Evolutionary conservation across 2,329 filamentous ascomycete species (phyloP).

Genomic region (Trichoderma sp.): DNA sequence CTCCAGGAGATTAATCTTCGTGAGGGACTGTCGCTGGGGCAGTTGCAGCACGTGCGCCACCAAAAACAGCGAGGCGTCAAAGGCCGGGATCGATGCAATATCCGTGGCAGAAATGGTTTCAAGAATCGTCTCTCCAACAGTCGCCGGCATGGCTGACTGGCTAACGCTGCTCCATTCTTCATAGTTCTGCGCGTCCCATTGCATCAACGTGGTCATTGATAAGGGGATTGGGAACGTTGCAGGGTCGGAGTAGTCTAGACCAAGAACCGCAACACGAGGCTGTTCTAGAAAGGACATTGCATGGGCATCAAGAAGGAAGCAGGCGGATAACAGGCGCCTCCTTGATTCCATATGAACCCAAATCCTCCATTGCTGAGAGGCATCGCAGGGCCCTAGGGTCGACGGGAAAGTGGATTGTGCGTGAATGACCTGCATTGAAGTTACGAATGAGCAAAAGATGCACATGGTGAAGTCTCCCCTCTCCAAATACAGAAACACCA

Average conservation of each 20-base stretch:
- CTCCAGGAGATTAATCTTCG: conserved; percentile 28
- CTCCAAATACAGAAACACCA: background rate
- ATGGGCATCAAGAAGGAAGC: conserved; percentile 56
- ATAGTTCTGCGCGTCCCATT: conserved; percentile 49
- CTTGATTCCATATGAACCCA: conserved; percentile 54
- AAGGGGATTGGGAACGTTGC: conserved; percentile 45
- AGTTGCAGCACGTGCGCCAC: conserved; percentile 39
- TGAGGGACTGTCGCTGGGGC: conserved; percentile 31
- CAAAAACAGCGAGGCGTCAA: conserved; percentile 43
- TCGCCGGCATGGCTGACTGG: conserved; percentile 25
- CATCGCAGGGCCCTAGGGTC: conserved; percentile 25
- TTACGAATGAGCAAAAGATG: conserved; percentile 25
- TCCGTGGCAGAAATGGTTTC: conserved; percentile 36
- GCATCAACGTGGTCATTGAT: conserved; percentile 39
- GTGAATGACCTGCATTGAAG: conserved; percentile 40
- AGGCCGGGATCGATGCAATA: conserved; percentile 34
- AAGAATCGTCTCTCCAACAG: conserved; percentile 31
- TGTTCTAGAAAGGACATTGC: conserved; percentile 55
- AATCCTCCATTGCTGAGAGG: conserved; percentile 43
- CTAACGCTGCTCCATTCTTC: conserved; percentile 45
- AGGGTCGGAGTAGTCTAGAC: conserved; percentile 37
- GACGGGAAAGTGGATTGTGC: conserved; percentile 30
- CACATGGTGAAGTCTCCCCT: background rate
- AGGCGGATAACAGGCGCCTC: conserved; percentile 53
- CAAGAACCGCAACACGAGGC: conserved; percentile 33